Evolutionary conservation across 2,329 filamentous ascomycete species (phyloP).

Genomic region (Harringtonia aguacate): DNA sequence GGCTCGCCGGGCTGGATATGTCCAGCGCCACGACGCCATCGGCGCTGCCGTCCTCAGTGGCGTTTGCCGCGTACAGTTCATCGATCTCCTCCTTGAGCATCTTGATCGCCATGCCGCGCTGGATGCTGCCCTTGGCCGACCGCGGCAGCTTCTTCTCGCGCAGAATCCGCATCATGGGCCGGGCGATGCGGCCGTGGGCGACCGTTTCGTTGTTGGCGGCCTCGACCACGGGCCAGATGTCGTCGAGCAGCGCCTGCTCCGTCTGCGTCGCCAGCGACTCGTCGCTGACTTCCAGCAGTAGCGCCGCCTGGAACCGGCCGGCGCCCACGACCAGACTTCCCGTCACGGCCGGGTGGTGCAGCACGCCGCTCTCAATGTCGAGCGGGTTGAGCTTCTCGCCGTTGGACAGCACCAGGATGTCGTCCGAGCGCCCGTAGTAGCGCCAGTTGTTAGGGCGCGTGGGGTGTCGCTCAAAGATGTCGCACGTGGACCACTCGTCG

Average conservation of each 20-base stretch:
- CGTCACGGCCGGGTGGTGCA: constrained; percentile 25
- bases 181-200: constrained; percentile 33
- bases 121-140: constrained; percentile 34
- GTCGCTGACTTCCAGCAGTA: constrained; percentile 36
- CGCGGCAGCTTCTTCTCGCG: constrained; percentile 30
- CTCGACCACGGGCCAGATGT: constrained; percentile 31
- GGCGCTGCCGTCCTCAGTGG: too few species aligned
- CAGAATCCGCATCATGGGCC: constrained; percentile 27
- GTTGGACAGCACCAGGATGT: constrained; percentile 39
- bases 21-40: constrained; percentile 7
- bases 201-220: constrained; percentile 31
- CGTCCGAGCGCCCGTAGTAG: constrained; percentile 25
- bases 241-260: constrained; percentile 23
- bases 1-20: constrained; percentile 17
- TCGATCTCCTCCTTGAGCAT: constrained; percentile 20
- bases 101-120: constrained; percentile 17
- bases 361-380: constrained; percentile 29
- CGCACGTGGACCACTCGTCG: constrained; percentile 31
- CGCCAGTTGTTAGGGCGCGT: constrained; percentile 25
- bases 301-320: constrained; percentile 31
- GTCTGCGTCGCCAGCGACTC: not conserved
- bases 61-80: not conserved
- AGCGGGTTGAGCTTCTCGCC: constrained; percentile 41
- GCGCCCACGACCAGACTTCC: constrained; percentile 34
- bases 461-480: constrained; percentile 30